phyloP scores from a whole-genome alignment of 2,329 filamentous ascomycete genomes.

The Fusarium buharicum region DNA sequence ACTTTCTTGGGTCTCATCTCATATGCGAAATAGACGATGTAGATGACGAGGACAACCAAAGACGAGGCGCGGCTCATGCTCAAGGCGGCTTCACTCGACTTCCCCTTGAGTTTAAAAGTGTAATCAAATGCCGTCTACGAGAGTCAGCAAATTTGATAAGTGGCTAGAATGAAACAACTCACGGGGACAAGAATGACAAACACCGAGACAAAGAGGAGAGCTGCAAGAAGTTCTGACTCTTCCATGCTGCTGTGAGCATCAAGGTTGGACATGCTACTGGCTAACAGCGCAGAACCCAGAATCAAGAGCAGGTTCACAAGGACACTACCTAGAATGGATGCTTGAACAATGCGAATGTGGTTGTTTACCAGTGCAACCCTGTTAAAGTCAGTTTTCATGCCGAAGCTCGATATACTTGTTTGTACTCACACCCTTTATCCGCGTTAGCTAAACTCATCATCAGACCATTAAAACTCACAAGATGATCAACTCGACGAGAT shows the following conservation, averaged over 20 bases:
- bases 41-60: constrained; percentile 77
- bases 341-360: constrained; percentile 80
- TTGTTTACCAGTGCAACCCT: constrained; percentile 65
- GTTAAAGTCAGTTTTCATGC: constrained; percentile 28
- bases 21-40: constrained; percentile 78
- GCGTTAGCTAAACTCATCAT: constrained; percentile 43
- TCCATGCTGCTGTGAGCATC: constrained; percentile 63
- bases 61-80: constrained; percentile 82
- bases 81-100: constrained; percentile 71
- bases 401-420: not conserved
- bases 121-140: constrained; percentile 55
- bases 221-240: constrained; percentile 51
- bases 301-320: constrained; percentile 81
- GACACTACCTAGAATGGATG: constrained; percentile 79
- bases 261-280: constrained; percentile 74
- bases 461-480: constrained; percentile 52
- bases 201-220: constrained; percentile 52
- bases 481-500: constrained; percentile 71
- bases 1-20: constrained; percentile 73
- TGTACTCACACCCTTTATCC: constrained; percentile 50
- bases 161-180: not conserved
- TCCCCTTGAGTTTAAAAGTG: constrained; percentile 64
- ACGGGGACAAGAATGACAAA: constrained; percentile 54
- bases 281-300: constrained; percentile 77
- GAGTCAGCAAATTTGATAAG: not conserved